A percentile compares a stretch with the other conserved stretches of the same genome.
Evolutionary conservation across 2,329 filamentous ascomycete species (phyloP).

Genomic region (Plectosphaerella sp.): DNA sequence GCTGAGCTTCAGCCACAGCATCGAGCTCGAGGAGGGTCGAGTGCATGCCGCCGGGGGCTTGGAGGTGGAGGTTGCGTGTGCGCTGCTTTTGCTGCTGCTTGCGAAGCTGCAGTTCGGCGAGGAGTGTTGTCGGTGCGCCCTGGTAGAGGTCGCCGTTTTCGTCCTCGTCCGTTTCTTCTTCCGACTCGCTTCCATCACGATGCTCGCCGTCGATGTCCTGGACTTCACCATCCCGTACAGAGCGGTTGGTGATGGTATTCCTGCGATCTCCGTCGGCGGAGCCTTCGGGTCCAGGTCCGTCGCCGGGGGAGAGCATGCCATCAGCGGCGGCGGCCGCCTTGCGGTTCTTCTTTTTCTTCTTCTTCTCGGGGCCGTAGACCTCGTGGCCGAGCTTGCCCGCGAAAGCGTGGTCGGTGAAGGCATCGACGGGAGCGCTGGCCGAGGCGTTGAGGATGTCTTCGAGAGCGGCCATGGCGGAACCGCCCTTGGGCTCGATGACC

Average conservation of each 20-base stretch:
- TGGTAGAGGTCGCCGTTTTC: conserved; percentile 48
- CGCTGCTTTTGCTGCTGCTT: conserved; percentile 84
- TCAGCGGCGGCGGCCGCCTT: conserved; percentile 25
- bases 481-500: conserved; percentile 59
- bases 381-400: conserved; percentile 71
- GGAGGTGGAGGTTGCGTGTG: conserved; percentile 61
- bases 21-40: conserved; percentile 88
- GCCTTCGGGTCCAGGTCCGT: too few relatives aligned
- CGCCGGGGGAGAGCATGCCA: conserved; percentile 10
- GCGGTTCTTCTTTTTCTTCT: conserved; percentile 22
- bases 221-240: background rate
- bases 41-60: conserved; percentile 73
- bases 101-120: conserved; percentile 86
- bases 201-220: conserved; percentile 16
- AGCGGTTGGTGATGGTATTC: conserved; percentile 7
- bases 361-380: conserved; percentile 63
- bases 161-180: conserved; percentile 24
- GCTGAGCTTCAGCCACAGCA: conserved; percentile 81
- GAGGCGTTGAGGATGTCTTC: conserved; percentile 92
- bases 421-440: conserved; percentile 78
- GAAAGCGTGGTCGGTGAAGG: conserved; percentile 86
- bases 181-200: conserved; percentile 20
- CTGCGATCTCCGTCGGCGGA: background rate
- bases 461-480: conserved; percentile 82
- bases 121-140: conserved; percentile 79